Evolutionary conservation across 2,329 filamentous ascomycete genomes (phyloP), one percentile per base, ranked within the genome.

Genomic region (Aspergillus niger): DNA sequence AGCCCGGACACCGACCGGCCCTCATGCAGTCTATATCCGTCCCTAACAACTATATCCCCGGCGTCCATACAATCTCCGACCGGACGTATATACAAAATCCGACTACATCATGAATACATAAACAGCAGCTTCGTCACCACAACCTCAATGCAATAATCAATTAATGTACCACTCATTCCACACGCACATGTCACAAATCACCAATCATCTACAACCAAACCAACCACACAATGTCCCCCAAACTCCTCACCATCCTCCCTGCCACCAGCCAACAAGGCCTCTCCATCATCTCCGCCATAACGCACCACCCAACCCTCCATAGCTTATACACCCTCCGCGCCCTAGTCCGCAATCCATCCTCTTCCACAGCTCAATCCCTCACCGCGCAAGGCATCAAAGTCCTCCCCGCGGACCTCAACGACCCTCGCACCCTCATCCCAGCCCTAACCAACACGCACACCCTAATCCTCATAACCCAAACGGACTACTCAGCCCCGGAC

Each of bases 221-320:
- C 6, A 30, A 30, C 28, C 3, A 30, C 28, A 48, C 11, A 8
- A 48, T 28, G 44, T 28, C 5, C 43, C 22, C 57, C 24, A 71
- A 71, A 39, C 59, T 69, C 69, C 82, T 81, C 48, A 78, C 52
- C 22, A 54, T 88, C 11, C 83, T 87, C 65, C 85, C 85, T 28
- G 82, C 85, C 47, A 88, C 85, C 17, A 85, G 86, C 60, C 81
- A 83, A 60, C 86, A 89, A 74, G 86, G 86, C 52, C 82, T 83
- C 63, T 84, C 83, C 8, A 78, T 88, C 49, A 81, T 85, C 54
- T 71, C 76, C 32, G 67, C 69, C 41, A 70, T 84, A 17, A 76
- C 82, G 10, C 63, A 69, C 24, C 74, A 77, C 67, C 72, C 81
- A 0, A 73, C 79, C 51, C 74, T 83, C 1, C 77, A 76, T n/a